phyloP scores from a whole-genome alignment of 2,329 filamentous ascomycete species.

The Verticillium dahliae region DNA sequence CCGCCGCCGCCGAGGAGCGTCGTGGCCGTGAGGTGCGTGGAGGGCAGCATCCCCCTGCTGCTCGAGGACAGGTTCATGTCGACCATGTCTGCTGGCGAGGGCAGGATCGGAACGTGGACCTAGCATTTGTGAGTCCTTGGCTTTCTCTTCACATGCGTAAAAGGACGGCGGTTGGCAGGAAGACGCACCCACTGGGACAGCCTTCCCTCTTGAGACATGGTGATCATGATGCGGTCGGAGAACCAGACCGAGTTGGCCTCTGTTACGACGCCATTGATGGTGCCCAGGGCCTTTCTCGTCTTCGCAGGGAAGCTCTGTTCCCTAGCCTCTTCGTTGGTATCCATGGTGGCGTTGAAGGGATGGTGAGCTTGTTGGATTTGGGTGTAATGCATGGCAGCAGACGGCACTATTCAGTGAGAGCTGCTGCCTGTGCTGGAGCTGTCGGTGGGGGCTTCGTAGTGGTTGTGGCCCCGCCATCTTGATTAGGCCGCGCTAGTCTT shows the following conservation, averaged over 20 bases:
- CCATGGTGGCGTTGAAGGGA: slow-evolving; percentile 23
- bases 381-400: no score
- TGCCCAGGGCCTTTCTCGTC: slow-evolving; percentile 51
- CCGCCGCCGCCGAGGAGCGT: slow-evolving; percentile 81
- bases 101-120: slow-evolving; percentile 74
- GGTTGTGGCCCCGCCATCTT: not conserved
- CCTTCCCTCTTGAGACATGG: slow-evolving; percentile 76
- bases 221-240: slow-evolving; percentile 85
- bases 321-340: slow-evolving; percentile 29
- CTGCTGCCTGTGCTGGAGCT: not conserved
- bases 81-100: slow-evolving; percentile 55
- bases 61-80: slow-evolving; percentile 50
- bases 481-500: slow-evolving; percentile 24
- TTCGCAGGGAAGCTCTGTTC: slow-evolving; percentile 61
- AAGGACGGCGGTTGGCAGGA: slow-evolving; percentile 15
- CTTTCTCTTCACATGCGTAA: slow-evolving; percentile 12
- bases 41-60: slow-evolving; percentile 55
- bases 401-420: no score
- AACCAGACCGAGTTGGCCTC: slow-evolving; percentile 69
- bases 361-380: not conserved
- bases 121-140: slow-evolving; percentile 21
- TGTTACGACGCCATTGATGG: slow-evolving; percentile 63
- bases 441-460: not conserved
- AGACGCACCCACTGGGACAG: slow-evolving; percentile 80
- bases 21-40: slow-evolving; percentile 75